Percentiles rank a stretch among this genome's conserved stretches.
Conservation (phyloP, 495 filamentous ascomycete genomes). For the Neurospora africana region DNA sequence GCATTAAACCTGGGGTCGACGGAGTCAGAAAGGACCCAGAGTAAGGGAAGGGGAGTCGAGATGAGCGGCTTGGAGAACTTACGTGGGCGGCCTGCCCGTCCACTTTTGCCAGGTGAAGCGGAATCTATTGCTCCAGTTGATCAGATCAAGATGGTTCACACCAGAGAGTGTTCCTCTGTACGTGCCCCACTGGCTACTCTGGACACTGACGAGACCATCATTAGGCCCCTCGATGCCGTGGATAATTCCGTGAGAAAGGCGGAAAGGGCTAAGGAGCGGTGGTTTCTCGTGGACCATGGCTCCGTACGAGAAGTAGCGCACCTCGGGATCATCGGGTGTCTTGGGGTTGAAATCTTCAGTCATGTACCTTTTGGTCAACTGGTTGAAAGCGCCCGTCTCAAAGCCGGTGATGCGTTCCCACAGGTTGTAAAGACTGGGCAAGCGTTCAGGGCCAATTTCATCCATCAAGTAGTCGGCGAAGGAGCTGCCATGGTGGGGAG, state of each 20-base stretch:
- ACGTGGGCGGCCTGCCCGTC: constrained; percentile 62
- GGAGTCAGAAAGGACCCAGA: not conserved
- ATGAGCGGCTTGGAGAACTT: constrained; percentile 17
- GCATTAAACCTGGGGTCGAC: constrained; percentile 69
- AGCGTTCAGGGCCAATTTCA: constrained; percentile 48
- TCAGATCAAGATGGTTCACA: constrained; percentile 84
- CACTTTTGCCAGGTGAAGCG: constrained; percentile 59
- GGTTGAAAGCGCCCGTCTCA: constrained; percentile 72
- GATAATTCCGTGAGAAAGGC: constrained; percentile 61
- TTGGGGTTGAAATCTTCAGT: constrained; percentile 66
- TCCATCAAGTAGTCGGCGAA: constrained; percentile 80
- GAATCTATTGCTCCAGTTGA: constrained; percentile 89
- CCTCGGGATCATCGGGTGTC: constrained; percentile 60
- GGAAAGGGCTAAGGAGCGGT: constrained; percentile 62
- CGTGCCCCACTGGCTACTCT: constrained; percentile 76
- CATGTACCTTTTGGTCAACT: constrained; percentile 81
- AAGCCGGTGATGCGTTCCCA: constrained; percentile 53
- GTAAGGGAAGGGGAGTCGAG: not conserved
- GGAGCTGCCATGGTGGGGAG: constrained; percentile 73
- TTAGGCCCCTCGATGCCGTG: constrained; percentile 66
- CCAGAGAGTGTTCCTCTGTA: constrained; percentile 86
- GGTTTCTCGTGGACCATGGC: constrained; percentile 51
- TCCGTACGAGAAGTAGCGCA: constrained; percentile 90
- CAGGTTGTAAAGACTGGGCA: constrained; percentile 61
- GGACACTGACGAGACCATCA: constrained; percentile 85